phyloP scores from a whole-genome alignment of 148 eudicot genomes.

The Rhododendron ferrugineum region DNA sequence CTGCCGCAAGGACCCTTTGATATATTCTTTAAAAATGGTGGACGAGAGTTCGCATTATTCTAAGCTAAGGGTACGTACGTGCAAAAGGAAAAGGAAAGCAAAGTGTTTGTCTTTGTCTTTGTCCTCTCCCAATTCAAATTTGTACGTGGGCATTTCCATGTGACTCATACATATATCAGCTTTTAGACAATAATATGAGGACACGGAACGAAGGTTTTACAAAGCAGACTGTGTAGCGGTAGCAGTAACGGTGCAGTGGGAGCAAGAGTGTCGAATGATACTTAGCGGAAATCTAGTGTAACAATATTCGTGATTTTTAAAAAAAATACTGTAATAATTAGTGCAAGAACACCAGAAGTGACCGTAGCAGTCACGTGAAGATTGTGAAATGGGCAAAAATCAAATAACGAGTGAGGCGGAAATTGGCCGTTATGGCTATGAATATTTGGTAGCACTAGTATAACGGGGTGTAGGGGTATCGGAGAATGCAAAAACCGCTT shows the following conservation, averaged over 20 bases:
- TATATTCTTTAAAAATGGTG: constrained; percentile 30
- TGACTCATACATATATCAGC: not conserved
- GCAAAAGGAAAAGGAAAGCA: constrained; percentile 26
- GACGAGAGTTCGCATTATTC: constrained; percentile 32
- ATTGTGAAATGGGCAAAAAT: not conserved
- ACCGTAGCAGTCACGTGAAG: no score
- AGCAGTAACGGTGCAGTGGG: not conserved
- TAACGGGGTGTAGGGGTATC: no score
- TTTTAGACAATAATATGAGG: not conserved
- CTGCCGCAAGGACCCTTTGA: constrained; percentile 32
- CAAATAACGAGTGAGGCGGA: no score
- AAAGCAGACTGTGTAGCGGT: no score
- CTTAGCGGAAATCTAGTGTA: no score
- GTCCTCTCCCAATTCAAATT: not conserved
- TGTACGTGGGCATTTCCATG: constrained; percentile 1
- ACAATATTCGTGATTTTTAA: no score
- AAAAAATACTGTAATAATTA: accelerated
- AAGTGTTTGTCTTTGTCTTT: not conserved
- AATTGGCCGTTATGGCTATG: not conserved
- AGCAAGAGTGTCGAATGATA: not conserved
- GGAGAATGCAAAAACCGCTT: no score
- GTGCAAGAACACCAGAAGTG: no score
- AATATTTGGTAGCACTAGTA: no score
- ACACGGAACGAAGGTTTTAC: not conserved
- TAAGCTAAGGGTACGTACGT: constrained; percentile 31